Evolutionary conservation across 805 yeast species (phyloP).

Genomic region (Wilhelminamyces savonicus): DNA sequence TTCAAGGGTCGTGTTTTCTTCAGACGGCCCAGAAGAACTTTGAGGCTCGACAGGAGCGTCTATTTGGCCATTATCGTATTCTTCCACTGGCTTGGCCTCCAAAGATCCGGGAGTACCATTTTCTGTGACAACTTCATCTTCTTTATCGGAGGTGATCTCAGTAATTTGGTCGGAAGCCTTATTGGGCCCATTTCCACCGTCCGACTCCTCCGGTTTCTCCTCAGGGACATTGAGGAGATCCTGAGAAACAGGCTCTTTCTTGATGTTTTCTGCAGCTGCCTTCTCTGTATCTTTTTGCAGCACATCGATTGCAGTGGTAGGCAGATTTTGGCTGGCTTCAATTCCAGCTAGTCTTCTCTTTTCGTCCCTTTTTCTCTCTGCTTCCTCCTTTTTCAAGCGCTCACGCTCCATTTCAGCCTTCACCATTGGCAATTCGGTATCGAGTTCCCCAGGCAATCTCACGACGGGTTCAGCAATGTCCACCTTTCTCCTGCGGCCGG

Average conservation of each 20-base stretch:
- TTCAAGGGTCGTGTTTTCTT: no score
- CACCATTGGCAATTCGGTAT: conserved; percentile 19
- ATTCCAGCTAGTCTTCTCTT: conserved; percentile 13
- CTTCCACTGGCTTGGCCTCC: no score
- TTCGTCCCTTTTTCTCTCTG: no score
- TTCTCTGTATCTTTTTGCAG: not conserved
- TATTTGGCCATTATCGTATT: no score
- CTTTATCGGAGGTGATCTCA: conserved; percentile 6
- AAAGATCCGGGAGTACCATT: no score
- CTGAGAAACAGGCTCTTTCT: not conserved
- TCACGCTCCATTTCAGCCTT: conserved; percentile 18
- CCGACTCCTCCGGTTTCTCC: conserved; percentile 1
- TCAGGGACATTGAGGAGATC: not conserved
- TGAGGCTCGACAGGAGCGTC: no score
- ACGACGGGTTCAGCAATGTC: conserved; percentile 22
- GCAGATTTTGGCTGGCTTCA: not conserved
- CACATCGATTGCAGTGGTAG: no score
- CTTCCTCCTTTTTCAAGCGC: no score
- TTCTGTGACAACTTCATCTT: conserved; percentile 1
- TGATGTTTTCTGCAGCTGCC: conserved; percentile 2
- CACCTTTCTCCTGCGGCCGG: conserved; percentile 38
- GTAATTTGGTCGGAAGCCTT: conserved; percentile 1
- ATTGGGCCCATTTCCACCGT: conserved; percentile 4
- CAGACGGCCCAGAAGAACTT: no score
- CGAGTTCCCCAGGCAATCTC: conserved; percentile 27